Base-by-base conservation (phyloP, 2,329 filamentous ascomycete genomes). In the Zasmidium angulare region DNA sequence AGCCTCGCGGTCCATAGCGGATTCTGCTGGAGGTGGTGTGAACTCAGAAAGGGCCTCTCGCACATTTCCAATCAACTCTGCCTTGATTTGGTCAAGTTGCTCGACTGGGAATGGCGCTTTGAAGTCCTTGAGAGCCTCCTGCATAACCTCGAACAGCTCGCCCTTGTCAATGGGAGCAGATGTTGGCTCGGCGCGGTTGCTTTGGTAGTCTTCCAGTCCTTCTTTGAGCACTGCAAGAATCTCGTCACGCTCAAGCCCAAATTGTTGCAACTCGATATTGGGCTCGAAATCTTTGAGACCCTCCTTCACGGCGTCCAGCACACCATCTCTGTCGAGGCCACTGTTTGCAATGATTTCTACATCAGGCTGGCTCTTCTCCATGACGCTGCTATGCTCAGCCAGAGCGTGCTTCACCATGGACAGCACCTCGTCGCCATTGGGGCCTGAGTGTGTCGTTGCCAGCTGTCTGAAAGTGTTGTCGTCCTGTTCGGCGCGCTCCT, bases 241-340 rank as follows among this genome's bases (percentile, higher is more conserved):
- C 71, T 98, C 93, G 12, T 97, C 91, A 3, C 91, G 85, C 73
- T 96, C 93, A 0, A 98, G 80, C 1, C 93, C 93, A 63, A 96
- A 89, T 68, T 96, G 91, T 68, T 96, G 89, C 3, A 96, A 83
- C 67, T 96, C 89, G 53, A 96, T 91, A 68, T 97, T 91, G 0
- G 93, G 93, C 76, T 96, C 96, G 77, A 96, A 96, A 55, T 87
- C 90, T 71, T 97, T 93, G 86, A 92, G 96, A 0, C 93, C 93
- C 67, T 96, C 92, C 66, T 88, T 87, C 14, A 98, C 89, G 2
- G 93, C 92, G 24, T 89, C 84, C 1, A 98, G 84, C 36, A 98
- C 90, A 59, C 96, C 91, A 51, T 96, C 91, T 76, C 77, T 40
- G 76, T 79, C 50, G 75, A 77, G 53, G 80, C 74, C 65, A 2